Conservation (phyloP, 148 eudicot species). For the Silene uniflora region DNA sequence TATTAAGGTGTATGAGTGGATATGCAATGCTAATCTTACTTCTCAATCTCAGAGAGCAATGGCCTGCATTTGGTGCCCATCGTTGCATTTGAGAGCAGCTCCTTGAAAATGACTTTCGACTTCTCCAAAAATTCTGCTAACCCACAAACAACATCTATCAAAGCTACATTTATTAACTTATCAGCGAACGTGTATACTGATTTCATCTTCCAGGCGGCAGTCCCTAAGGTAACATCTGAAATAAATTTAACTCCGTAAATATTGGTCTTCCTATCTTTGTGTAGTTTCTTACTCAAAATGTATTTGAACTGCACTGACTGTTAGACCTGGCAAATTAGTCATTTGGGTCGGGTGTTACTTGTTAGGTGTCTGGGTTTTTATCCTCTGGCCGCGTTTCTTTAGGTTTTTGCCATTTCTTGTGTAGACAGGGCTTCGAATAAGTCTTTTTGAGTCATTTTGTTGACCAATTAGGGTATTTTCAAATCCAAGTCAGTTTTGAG, state of each 20-base stretch:
- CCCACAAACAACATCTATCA: slow-evolving; percentile 60
- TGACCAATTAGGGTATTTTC: neutral
- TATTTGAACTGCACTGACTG: no score
- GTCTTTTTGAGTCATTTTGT: neutral
- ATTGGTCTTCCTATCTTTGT: no score
- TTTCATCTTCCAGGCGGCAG: slow-evolving; percentile 94
- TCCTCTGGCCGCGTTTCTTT: no score
- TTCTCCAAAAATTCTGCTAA: slow-evolving; percentile 71
- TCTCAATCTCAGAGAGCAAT: slow-evolving; percentile 49
- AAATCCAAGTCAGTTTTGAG: no score
- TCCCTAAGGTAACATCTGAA: slow-evolving; percentile 70
- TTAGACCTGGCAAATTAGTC: no score
- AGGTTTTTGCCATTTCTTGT: no score
- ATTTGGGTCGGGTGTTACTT: neutral
- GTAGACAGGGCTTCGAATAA: neutral
- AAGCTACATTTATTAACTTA: slow-evolving; percentile 67
- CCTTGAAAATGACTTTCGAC: slow-evolving; percentile 64
- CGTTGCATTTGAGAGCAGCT: slow-evolving; percentile 82
- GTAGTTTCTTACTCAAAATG: no score
- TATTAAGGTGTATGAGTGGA: neutral
- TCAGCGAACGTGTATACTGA: slow-evolving; percentile 53
- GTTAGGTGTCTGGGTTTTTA: neutral
- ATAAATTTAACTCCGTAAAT: neutral
- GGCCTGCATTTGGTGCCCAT: slow-evolving; percentile 61
- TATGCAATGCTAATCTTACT: slow-evolving; percentile 16